Percentiles rank a stretch among this genome's conserved stretches.
phyloP scores from a whole-genome alignment of 768 basidiomycete genomes.

The Tylopilus vinaceipallidus region DNA sequence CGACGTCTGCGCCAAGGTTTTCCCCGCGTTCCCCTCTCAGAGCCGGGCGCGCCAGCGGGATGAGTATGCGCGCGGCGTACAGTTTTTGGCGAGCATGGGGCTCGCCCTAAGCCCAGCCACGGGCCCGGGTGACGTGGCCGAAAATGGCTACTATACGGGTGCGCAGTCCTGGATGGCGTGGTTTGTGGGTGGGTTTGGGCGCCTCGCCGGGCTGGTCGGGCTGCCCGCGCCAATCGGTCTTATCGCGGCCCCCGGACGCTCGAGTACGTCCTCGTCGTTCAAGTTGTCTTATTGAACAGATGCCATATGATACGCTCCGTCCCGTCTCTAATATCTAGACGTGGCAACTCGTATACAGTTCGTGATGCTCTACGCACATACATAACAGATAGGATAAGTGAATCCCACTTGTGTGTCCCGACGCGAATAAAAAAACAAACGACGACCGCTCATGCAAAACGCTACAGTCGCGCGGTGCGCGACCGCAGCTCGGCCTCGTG shows the following conservation, averaged over 20 bases:
- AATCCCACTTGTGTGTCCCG: too few species aligned
- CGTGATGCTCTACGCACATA: too few species aligned
- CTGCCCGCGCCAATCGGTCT: not conserved
- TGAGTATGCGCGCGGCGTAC: conserved; percentile 60
- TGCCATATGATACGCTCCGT: too few species aligned
- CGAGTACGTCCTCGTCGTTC: conserved; percentile 10
- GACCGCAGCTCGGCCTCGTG: conserved; percentile 40
- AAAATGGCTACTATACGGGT: not conserved
- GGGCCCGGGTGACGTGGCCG: not conserved
- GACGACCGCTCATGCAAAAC: too few species aligned
- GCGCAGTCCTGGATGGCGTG: conserved; percentile 18
- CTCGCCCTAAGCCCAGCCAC: conserved; percentile 45
- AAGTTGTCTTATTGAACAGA: too few species aligned
- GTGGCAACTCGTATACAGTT: too few species aligned
- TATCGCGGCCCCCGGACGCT: not conserved
- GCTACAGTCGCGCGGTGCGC: not conserved
- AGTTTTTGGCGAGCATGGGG: conserved; percentile 85
- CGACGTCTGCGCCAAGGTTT: conserved; percentile 76
- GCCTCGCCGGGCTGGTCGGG: conserved; percentile 23
- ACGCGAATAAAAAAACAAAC: not conserved
- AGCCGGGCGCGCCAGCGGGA: conserved; percentile 48
- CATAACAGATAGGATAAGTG: not conserved
- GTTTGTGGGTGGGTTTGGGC: conserved; percentile 15
- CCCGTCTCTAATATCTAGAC: too few species aligned
- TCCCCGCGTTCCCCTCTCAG: conserved; percentile 39